Percentiles rank a stretch among this genome's conserved stretches.
Conservation (phyloP, 768 basidiomycete genomes). For the Rhodotorula kratochvilovae region DNA sequence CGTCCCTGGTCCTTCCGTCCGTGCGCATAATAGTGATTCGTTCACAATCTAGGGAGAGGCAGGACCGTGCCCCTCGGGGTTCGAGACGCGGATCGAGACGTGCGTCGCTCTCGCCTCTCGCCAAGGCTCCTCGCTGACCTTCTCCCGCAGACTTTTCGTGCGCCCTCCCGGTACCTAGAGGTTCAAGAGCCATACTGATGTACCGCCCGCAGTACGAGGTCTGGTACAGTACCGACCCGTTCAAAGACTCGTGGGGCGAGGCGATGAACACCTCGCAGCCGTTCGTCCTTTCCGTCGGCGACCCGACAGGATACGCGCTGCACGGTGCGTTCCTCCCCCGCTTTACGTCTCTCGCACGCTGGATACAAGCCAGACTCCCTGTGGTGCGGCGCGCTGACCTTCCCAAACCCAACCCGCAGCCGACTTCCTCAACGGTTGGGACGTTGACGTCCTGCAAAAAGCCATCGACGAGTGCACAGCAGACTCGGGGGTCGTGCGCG, state of each 20-base stretch:
- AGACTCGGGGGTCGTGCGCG: conserved; percentile 30
- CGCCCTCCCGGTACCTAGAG: too few species aligned
- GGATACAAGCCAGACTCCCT: too few species aligned
- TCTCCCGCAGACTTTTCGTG: background rate
- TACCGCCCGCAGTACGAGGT: conserved; percentile 6
- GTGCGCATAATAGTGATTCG: background rate
- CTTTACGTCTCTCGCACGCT: too few species aligned
- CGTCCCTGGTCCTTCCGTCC: background rate
- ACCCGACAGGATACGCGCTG: conserved; percentile 31
- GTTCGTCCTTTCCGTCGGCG: conserved; percentile 30
- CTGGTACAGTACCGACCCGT: conserved; percentile 26
- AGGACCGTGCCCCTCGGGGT: conserved; percentile 7
- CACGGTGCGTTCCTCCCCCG: conserved; percentile 16
- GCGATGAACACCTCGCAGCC: conserved; percentile 20
- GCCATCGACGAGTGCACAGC: conserved; percentile 38
- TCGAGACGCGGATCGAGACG: conserved; percentile 32
- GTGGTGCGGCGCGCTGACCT: background rate
- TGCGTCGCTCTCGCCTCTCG: conserved; percentile 21
- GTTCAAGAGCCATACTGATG: background rate
- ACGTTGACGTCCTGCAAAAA: conserved; percentile 29
- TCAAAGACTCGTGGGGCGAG: conserved; percentile 19
- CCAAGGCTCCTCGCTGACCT: background rate
- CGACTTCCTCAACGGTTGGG: conserved; percentile 41
- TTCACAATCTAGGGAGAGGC: background rate
- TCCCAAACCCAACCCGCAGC: background rate